Conservation (phyloP, 352 stramenopile genomes). For the Aphanomyces euteiches region DNA sequence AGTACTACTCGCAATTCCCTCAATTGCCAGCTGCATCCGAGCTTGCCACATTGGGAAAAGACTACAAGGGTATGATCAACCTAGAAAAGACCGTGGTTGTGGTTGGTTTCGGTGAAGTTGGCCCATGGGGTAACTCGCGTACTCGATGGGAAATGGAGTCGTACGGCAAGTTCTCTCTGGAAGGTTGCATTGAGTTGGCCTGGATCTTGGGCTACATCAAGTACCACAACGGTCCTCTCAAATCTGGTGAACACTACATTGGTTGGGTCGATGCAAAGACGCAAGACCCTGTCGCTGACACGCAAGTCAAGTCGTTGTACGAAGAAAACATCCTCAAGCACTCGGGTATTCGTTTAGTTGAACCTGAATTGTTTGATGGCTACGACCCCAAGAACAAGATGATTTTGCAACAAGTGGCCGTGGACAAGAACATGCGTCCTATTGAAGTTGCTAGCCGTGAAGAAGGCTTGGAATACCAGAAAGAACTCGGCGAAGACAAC, state of each 20-base stretch:
- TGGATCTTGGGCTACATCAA: slow-evolving; percentile 81
- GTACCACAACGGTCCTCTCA: slow-evolving; percentile 65
- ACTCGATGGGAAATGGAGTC: slow-evolving; percentile 90
- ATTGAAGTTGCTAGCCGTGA: slow-evolving; percentile 81
- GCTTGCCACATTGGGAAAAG: slow-evolving; percentile 35
- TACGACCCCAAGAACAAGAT: slow-evolving; percentile 87
- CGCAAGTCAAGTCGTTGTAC: slow-evolving; percentile 76
- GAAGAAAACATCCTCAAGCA: slow-evolving; percentile 77
- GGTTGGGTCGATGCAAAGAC: slow-evolving; percentile 78
- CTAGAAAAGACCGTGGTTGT: slow-evolving; percentile 80
- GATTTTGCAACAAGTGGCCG: slow-evolving; percentile 79
- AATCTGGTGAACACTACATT: slow-evolving; percentile 33
- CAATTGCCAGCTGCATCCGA: slow-evolving; percentile 42
- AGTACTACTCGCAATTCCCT: slow-evolving; percentile 75
- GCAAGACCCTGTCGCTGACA: slow-evolving; percentile 69
- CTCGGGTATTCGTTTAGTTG: slow-evolving; percentile 77
- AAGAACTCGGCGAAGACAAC: slow-evolving; percentile 74
- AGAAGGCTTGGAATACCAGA: slow-evolving; percentile 77
- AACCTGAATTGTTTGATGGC: slow-evolving; percentile 81
- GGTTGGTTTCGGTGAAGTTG: slow-evolving; percentile 82
- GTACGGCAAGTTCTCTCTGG: slow-evolving; percentile 83
- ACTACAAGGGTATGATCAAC: slow-evolving; percentile 67
- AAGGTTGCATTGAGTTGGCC: slow-evolving; percentile 84
- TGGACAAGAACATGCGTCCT: slow-evolving; percentile 86
- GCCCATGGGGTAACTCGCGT: slow-evolving; percentile 79